phyloP scores from a whole-genome alignment of 2,329 filamentous ascomycete genomes.

The Microcyclosporella mali region DNA sequence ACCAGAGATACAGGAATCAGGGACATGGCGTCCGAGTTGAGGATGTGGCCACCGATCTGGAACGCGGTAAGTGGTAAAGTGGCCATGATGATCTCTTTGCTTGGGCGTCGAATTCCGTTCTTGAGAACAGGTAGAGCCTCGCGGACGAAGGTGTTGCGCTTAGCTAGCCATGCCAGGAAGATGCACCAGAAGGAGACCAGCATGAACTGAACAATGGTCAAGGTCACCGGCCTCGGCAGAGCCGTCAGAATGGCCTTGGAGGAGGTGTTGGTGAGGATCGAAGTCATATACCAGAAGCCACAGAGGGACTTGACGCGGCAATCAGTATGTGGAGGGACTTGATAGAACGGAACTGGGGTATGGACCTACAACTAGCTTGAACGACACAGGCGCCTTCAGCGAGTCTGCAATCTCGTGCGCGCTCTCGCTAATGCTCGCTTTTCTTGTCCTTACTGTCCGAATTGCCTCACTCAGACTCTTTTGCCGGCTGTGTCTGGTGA shows the following conservation, averaged over 20 bases:
- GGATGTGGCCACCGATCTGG: slow-evolving; percentile 85
- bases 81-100: slow-evolving; percentile 71
- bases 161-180: slow-evolving; percentile 68
- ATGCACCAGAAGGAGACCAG: slow-evolving; percentile 88
- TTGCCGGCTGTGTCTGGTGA: slow-evolving; percentile 59
- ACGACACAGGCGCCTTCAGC: slow-evolving; percentile 81
- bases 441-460: slow-evolving; percentile 65
- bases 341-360: background rate
- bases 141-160: slow-evolving; percentile 63
- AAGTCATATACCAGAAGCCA: slow-evolving; percentile 88
- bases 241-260: slow-evolving; percentile 95
- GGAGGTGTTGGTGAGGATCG: slow-evolving; percentile 92
- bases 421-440: slow-evolving; percentile 83
- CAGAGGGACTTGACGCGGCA: slow-evolving; percentile 62
- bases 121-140: slow-evolving; percentile 69
- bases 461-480: slow-evolving; percentile 90
- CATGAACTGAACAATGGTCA: slow-evolving; percentile 88
- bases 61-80: slow-evolving; percentile 90
- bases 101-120: slow-evolving; percentile 75
- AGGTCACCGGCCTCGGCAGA: slow-evolving; percentile 81
- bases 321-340: slow-evolving; percentile 21
- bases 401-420: slow-evolving; percentile 90
- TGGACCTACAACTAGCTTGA: slow-evolving; percentile 69
- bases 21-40: slow-evolving; percentile 88
- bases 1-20: slow-evolving; percentile 95